Conservation (phyloP, 495 filamentous ascomycete species). For the Penicillium mononematosum region DNA sequence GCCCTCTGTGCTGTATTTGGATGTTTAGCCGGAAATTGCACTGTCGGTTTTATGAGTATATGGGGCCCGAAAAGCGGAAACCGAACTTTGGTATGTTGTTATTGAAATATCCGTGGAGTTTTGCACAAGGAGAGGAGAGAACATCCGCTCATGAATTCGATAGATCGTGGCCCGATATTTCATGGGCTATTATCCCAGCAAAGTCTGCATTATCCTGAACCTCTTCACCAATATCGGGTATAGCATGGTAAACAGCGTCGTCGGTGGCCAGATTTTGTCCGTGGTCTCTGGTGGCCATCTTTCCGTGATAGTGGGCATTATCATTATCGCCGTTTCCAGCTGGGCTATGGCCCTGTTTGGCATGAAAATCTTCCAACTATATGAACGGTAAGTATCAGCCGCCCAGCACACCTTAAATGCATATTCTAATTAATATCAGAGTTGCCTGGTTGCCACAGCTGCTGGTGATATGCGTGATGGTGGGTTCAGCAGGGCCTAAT, state of each 20-base stretch:
- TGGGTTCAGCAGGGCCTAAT: constrained; percentile 62
- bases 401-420: not conserved
- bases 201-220: constrained; percentile 65
- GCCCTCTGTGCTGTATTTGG: constrained; percentile 66
- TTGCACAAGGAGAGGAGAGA: not conserved
- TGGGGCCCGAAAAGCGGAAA: constrained; percentile 72
- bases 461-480: constrained; percentile 63
- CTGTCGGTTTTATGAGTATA: constrained; percentile 69
- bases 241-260: constrained; percentile 58
- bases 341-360: constrained; percentile 70
- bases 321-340: constrained; percentile 61
- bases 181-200: constrained; percentile 78
- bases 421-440: constrained; percentile 32
- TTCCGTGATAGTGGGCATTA: constrained; percentile 65
- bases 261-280: constrained; percentile 57
- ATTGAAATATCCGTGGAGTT: not conserved
- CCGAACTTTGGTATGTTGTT: constrained; percentile 59
- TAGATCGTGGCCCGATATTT: constrained; percentile 68
- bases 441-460: constrained; percentile 69
- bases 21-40: constrained; percentile 53
- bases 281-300: constrained; percentile 57
- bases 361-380: constrained; percentile 69
- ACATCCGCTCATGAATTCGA: constrained; percentile 7
- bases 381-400: constrained; percentile 50
- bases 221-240: constrained; percentile 71